A percentile compares a stretch with the other conserved stretches of the same genome.
Conservation (phyloP, 306 rosid species). For the Quercus engelmannii region DNA sequence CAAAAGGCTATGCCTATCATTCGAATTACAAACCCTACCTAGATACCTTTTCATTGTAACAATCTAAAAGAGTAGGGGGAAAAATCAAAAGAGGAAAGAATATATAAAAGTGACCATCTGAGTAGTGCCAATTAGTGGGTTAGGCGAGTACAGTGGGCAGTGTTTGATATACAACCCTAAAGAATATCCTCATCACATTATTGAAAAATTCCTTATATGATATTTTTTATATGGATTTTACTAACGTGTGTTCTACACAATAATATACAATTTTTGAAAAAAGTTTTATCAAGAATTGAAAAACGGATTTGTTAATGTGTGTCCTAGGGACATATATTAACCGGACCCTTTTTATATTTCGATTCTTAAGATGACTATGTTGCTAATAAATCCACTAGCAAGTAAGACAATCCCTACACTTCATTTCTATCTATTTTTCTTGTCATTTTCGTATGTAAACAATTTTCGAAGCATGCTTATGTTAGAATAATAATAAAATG, state of each 20-base stretch:
- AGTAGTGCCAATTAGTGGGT: slow-evolving; percentile 36
- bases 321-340: too few species aligned
- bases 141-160: slow-evolving; percentile 22
- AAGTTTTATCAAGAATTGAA: too few species aligned
- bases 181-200: neutral
- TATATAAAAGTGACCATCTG: neutral
- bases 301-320: too few species aligned
- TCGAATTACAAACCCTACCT: slow-evolving; percentile 20
- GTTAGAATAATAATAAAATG: too few species aligned
- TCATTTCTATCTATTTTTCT: neutral
- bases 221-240: too few species aligned
- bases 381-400: neutral
- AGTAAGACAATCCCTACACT: neutral
- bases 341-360: too few species aligned
- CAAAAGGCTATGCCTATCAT: slow-evolving; percentile 20
- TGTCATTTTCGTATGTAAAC: neutral
- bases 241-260: too few species aligned
- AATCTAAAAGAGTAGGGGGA: slow-evolving; percentile 10
- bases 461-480: too few species aligned
- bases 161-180: neutral
- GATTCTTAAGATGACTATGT: neutral
- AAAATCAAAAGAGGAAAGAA: neutral
- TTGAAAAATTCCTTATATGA: neutral
- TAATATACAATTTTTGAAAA: too few species aligned
- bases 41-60: slow-evolving; percentile 22